A percentile compares a stretch with the other conserved stretches of the same genome.
phyloP scores from a whole-genome alignment of 345 rosid species.

The Chamaenerion angustifolium region DNA sequence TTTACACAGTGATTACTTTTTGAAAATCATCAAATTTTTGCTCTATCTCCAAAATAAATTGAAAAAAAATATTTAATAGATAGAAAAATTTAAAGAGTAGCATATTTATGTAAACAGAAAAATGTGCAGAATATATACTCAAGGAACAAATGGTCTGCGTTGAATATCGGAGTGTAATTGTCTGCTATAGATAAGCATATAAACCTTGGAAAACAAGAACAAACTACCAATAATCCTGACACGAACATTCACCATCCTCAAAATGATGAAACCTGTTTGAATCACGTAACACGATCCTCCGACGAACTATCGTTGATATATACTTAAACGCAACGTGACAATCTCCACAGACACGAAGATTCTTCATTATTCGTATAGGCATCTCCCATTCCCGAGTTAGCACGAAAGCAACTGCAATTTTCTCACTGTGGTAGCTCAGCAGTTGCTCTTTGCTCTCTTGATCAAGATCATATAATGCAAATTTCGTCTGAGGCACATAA shows the following conservation, averaged over 20 bases:
- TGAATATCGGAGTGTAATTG: no score
- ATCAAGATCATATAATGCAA: slow-evolving; percentile 67
- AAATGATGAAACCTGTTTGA: slow-evolving; percentile 91
- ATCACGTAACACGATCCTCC: slow-evolving; percentile 59
- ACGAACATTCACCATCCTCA: slow-evolving; percentile 56
- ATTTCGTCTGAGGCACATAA: slow-evolving; percentile 62
- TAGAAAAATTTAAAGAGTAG: no score
- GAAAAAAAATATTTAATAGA: no score
- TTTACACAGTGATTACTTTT: no score
- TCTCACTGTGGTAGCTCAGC: slow-evolving; percentile 75
- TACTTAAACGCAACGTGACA: slow-evolving; percentile 75
- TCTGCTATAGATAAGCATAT: no score
- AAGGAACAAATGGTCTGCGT: no score
- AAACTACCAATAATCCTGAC: slow-evolving; percentile 71
- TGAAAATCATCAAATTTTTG: no score
- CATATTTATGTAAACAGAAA: no score
- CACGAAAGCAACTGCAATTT: slow-evolving; percentile 72
- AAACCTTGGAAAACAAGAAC: not conserved
- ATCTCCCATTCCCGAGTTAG: slow-evolving; percentile 39
- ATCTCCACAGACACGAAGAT: slow-evolving; percentile 76
- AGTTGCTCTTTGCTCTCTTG: slow-evolving; percentile 76
- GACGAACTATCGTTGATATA: slow-evolving; percentile 52
- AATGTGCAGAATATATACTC: no score
- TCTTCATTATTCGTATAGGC: slow-evolving; percentile 90
- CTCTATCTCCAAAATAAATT: no score